Evolutionary conservation across 1,284 basidiomycete species (phyloP).

Genomic region (Leucoagaricus sp.): DNA sequence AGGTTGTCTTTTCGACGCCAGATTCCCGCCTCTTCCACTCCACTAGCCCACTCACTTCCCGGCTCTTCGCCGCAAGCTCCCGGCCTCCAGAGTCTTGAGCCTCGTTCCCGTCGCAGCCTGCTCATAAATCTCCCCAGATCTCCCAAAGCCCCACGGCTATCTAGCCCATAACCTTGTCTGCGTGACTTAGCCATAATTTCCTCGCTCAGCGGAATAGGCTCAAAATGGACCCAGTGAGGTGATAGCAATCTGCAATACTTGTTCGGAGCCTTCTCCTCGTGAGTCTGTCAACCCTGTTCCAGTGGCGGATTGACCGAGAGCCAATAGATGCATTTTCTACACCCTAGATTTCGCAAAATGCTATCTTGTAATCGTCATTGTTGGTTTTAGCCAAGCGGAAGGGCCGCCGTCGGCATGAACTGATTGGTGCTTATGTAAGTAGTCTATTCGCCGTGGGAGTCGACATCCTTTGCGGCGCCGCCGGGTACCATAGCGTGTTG

Average conservation of each 20-base stretch:
- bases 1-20: constrained; percentile 24
- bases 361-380: neutral
- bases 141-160: constrained; percentile 11
- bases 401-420: neutral
- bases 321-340: neutral
- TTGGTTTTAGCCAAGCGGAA: neutral
- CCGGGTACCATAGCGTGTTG: no score
- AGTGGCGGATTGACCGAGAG: constrained; percentile 13
- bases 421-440: constrained; percentile 5
- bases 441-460: neutral
- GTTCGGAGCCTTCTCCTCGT: neutral
- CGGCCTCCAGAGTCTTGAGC: neutral
- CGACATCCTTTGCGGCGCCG: neutral
- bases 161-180: constrained; percentile 12
- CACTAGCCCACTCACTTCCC: constrained; percentile 4
- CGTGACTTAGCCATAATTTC: constrained; percentile 4
- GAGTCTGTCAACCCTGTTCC: neutral
- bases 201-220: constrained; percentile 11
- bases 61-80: constrained; percentile 5
- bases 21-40: constrained; percentile 24
- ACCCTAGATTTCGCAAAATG: neutral
- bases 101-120: constrained; percentile 14
- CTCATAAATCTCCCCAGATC: constrained; percentile 3
- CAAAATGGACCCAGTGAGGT: constrained; percentile 3
- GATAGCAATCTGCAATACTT: constrained; percentile 6